Conservation (phyloP, 2,329 filamentous ascomycete species). For the Colletotrichum nymphaeae region DNA sequence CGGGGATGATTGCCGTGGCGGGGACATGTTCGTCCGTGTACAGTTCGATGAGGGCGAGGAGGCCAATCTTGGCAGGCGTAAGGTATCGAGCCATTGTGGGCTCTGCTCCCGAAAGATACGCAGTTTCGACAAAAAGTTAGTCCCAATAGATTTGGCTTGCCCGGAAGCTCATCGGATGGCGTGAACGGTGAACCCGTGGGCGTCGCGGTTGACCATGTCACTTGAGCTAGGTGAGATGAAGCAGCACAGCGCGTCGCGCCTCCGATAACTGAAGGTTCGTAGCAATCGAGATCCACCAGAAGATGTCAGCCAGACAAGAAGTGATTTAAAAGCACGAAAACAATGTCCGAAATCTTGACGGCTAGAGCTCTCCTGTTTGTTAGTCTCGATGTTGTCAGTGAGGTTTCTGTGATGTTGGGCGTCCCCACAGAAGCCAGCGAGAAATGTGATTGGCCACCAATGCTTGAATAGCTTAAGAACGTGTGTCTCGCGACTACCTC, state of each 20-base stretch:
- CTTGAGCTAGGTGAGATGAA: background rate
- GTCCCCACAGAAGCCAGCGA: background rate
- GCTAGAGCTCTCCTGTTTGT: background rate
- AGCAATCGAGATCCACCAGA: background rate
- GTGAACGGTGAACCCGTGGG: background rate
- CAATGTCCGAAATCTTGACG: background rate
- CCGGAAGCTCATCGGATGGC: background rate
- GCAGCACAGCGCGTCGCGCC: conserved; percentile 9
- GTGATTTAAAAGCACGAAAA: background rate
- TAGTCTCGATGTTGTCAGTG: conserved; percentile 15
- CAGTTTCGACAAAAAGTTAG: background rate
- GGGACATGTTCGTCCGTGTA: conserved; percentile 81
- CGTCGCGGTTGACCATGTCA: conserved; percentile 16
- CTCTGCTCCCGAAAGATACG: background rate
- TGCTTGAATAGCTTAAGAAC: background rate
- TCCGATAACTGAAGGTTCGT: background rate
- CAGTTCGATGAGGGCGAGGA: conserved; percentile 83
- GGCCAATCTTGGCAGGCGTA: conserved; percentile 87
- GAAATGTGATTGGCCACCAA: conserved; percentile 23
- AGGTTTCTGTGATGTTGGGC: conserved; percentile 13
- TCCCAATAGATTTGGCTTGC: no score
- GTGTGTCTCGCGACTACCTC: background rate
- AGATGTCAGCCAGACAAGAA: background rate
- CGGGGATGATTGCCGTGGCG: conserved; percentile 75
- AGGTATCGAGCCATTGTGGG: conserved; percentile 80